Conservation (phyloP, 805 yeast species). For the Wickerhamomyces xylosicus region DNA sequence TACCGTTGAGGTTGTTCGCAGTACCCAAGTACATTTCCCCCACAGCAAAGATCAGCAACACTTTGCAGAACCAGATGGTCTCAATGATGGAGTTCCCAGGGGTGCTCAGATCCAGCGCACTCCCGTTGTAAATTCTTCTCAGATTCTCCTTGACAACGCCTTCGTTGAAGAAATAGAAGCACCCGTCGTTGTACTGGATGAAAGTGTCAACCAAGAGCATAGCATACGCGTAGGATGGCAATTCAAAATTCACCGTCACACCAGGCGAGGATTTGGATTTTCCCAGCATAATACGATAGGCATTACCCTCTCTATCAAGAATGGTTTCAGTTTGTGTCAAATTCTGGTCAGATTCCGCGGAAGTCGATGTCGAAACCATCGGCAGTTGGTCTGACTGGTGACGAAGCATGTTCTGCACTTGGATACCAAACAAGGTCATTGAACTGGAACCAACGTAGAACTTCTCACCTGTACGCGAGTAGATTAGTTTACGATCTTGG, state of each 20-base stretch:
- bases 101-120: no score
- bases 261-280: constrained; percentile 62
- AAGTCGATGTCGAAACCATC: constrained; percentile 13
- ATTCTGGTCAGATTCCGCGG: constrained; percentile 8
- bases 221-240: constrained; percentile 72
- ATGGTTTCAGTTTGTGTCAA: constrained; percentile 36
- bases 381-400: constrained; percentile 14
- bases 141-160: constrained; percentile 64
- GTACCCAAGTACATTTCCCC: constrained; percentile 82
- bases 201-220: constrained; percentile 67
- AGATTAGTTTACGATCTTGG: constrained; percentile 59
- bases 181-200: constrained; percentile 72
- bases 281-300: constrained; percentile 59
- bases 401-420: constrained; percentile 53
- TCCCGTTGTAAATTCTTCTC: constrained; percentile 48
- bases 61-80: constrained; percentile 75
- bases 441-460: constrained; percentile 76
- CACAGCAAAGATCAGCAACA: constrained; percentile 59
- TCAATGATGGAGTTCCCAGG: constrained; percentile 51
- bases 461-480: constrained; percentile 66
- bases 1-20: constrained; percentile 50
- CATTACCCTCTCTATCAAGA: constrained; percentile 66
- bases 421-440: constrained; percentile 73
- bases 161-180: constrained; percentile 77
- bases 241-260: constrained; percentile 55